Evolutionary conservation across 768 basidiomycete genomes (phyloP).

Genomic region (Dacryopinax primogenitus): DNA sequence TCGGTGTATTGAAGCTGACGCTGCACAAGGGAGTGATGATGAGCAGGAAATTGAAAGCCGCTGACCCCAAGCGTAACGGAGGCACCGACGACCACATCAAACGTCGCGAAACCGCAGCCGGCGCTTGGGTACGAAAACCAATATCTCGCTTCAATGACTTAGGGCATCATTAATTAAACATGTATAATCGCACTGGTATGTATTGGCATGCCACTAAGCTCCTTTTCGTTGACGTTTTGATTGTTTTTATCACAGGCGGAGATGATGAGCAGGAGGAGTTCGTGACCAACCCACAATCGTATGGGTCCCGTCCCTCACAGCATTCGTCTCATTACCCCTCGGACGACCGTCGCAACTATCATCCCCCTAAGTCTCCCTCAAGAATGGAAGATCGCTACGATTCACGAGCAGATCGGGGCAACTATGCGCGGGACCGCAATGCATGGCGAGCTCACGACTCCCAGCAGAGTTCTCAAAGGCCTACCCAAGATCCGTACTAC

Average conservation of each 20-base stretch:
- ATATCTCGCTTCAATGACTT: neutral
- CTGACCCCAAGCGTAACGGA: neutral
- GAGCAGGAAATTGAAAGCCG: neutral
- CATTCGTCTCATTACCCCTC: neutral
- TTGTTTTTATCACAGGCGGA: neutral
- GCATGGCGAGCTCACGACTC: slow-evolving; percentile 7
- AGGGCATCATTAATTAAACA: neutral
- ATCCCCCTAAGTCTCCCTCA: neutral
- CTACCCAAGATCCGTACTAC: neutral
- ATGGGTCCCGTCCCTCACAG: slow-evolving; percentile 4
- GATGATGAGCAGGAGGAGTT: neutral
- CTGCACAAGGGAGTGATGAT: neutral
- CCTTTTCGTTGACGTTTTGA: neutral
- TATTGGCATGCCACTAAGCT: neutral
- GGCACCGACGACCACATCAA: neutral
- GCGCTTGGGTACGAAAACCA: neutral
- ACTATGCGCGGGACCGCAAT: neutral
- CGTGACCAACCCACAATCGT: neutral
- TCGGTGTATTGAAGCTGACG: too few relatives aligned
- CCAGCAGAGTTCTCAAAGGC: neutral
- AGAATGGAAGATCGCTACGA: slow-evolving; percentile 6
- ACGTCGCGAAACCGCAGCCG: slow-evolving; percentile 3
- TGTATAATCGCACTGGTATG: slow-evolving; percentile 5
- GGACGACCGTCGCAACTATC: slow-evolving; percentile 8
- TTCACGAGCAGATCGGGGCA: neutral